These are phyloP conservation scores for Dillenia turbinata DNA, from an alignment of 164 flowering plant genomes.

Conservation along the genomic window DNA sequence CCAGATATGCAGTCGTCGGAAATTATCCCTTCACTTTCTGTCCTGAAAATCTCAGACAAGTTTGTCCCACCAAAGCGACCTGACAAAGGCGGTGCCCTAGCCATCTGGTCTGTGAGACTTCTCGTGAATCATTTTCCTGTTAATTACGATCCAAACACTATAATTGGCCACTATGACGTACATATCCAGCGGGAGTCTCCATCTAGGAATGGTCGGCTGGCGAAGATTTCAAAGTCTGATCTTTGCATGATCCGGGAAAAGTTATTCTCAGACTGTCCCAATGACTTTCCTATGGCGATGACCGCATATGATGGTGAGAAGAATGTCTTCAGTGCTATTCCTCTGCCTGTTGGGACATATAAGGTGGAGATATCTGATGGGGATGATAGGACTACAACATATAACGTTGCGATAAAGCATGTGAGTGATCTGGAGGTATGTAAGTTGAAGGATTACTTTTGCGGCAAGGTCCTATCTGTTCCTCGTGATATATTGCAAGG, in stretches of 20 bases:
- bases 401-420: conserved; percentile 31
- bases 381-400: conserved; percentile 27
- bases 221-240: conserved; percentile 25
- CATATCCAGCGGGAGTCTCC: conserved; percentile 25
- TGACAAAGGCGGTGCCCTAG: conserved; percentile 34
- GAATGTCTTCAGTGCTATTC: conserved; percentile 52
- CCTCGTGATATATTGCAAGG: conserved; percentile 69
- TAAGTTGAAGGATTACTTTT: conserved; percentile 40
- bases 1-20: neutral
- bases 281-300: conserved; percentile 16
- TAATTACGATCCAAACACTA: conserved; percentile 18
- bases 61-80: conserved; percentile 33
- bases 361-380: conserved; percentile 36
- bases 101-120: conserved; percentile 15
- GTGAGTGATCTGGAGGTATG: conserved; percentile 38
- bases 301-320: conserved; percentile 68
- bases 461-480: conserved; percentile 13
- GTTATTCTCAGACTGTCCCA: conserved; percentile 22
- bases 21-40: conserved; percentile 4
- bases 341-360: conserved; percentile 40
- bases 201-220: conserved; percentile 11
- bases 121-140: conserved; percentile 47
- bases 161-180: conserved; percentile 40
- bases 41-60: neutral
- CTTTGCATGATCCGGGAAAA: conserved; percentile 29